Evolutionary conservation across 345 rosid species (phyloP), one percentile per base, ranked within the genome.

Genomic region (Clausena lansium): DNA sequence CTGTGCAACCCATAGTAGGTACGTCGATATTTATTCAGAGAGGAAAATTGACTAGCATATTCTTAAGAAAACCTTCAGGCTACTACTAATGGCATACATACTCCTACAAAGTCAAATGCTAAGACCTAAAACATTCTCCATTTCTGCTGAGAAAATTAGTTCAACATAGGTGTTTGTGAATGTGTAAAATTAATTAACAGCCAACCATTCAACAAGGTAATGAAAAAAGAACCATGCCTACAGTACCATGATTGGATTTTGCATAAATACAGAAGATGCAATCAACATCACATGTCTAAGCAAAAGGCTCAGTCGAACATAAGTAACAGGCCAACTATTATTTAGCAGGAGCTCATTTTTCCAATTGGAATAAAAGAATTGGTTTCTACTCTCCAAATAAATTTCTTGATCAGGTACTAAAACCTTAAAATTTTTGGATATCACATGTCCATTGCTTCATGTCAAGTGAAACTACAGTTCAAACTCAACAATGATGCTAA

Each of bases 1-100:
- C 98, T 97, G 87, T 38, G 77, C 67, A 77, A 80, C 66, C 50
- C 69, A 80, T n/a, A 50, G 10, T 79, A 71, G 61, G 50, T 64
- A 70, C 28, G 62, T 52, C 47, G 76, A 47, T 8, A 60, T 35
- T 47, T 25, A 66, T 11, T 20, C 32, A 52, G 7, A 54, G 30
- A 20, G 60, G 62, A 76, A 9, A 52, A 65, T 20, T 14, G 27
- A 50, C 47, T 33, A 5, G 58, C 33, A 52, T 15, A 17, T 63
- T 52, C 72, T 17, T 28, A 35, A 65, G 41, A 63, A 58, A 58
- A 17, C 25, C 35, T 27, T 39, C 47, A 60, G 11, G 55, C 73
- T 27, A 32, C 41, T 20, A 52, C 17, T 65, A 69, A 35, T 25
- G 5, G 71, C 9, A 38, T 25, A 62, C 11, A 41, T 39, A 33